A percentile compares a stretch with the other conserved stretches of the same genome.
phyloP scores from a whole-genome alignment of 768 basidiomycete species.

The Auriscalpium vulgare region DNA sequence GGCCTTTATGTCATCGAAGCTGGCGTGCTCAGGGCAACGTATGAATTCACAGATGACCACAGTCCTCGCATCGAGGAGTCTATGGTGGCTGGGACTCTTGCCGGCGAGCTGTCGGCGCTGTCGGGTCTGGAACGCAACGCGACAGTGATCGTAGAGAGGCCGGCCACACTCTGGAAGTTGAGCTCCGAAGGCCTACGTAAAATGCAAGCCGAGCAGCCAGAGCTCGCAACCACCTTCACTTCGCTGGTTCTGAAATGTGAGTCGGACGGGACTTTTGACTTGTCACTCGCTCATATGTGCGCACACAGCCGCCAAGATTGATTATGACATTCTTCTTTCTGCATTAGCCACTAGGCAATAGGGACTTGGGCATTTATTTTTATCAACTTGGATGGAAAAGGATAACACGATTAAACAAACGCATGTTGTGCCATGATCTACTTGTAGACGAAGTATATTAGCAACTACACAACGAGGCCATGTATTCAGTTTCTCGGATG shows the following conservation, averaged over 20 bases:
- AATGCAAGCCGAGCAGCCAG: constrained; percentile 63
- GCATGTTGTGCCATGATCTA: no score
- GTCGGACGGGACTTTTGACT: constrained; percentile 12
- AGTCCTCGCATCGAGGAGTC: constrained; percentile 69
- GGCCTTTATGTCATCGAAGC: constrained; percentile 86
- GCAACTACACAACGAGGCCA: not conserved
- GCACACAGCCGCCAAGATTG: constrained; percentile 50
- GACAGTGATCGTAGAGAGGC: constrained; percentile 73
- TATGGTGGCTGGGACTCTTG: constrained; percentile 89
- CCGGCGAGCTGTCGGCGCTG: constrained; percentile 85
- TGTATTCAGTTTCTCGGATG: not conserved
- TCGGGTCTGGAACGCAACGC: constrained; percentile 78
- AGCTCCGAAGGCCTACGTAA: constrained; percentile 45
- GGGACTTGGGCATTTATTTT: not conserved
- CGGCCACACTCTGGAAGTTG: constrained; percentile 77
- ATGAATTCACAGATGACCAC: constrained; percentile 58
- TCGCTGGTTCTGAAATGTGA: constrained; percentile 68
- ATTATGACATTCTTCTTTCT: constrained; percentile 52
- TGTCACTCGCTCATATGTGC: not conserved
- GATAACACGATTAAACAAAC: no score
- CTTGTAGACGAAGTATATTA: not conserved
- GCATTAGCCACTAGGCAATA: constrained; percentile 39
- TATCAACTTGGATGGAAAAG: not conserved
- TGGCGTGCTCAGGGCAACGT: constrained; percentile 78
- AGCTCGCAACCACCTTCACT: constrained; percentile 56